A percentile compares a stretch with the other conserved stretches of the same genome.
These are phyloP conservation scores for Fagopyrum homotropicum DNA, from an alignment of 148 eudicot species.

Conservation along the genomic window DNA sequence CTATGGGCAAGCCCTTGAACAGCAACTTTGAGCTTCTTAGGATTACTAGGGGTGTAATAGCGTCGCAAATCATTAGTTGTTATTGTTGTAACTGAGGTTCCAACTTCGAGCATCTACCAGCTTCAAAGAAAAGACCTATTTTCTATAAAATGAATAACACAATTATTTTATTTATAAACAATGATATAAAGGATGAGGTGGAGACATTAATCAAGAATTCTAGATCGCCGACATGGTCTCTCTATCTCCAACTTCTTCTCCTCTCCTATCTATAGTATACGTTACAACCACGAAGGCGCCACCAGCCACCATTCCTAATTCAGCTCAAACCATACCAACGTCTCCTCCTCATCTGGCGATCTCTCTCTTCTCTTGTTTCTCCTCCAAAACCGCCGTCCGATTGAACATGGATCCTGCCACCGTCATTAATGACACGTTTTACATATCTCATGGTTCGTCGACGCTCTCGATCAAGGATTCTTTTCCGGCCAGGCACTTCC, in stretches of 20 bases:
- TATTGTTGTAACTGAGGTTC: too few species aligned
- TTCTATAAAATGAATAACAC: too few species aligned
- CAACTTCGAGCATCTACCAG: too few species aligned
- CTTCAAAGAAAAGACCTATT: too few species aligned
- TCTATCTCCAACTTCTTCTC: neutral
- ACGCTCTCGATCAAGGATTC: slow-evolving; percentile 58
- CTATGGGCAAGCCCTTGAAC: too few species aligned
- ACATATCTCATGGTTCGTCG: slow-evolving; percentile 69
- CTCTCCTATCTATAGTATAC: neutral
- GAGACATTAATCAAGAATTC: too few species aligned
- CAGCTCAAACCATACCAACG: neutral
- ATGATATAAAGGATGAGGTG: too few species aligned
- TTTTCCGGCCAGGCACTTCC: slow-evolving; percentile 49
- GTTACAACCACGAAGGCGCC: neutral
- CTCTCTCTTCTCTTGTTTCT: neutral
- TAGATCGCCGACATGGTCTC: too few species aligned
- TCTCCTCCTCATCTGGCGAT: slow-evolving; percentile 5
- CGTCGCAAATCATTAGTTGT: too few species aligned
- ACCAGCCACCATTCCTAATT: neutral
- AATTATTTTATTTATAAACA: too few species aligned
- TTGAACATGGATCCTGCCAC: neutral
- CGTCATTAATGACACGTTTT: slow-evolving; percentile 33
- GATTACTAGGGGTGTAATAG: too few species aligned
- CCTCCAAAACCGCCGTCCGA: neutral
- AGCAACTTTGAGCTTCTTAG: too few species aligned